Base-by-base conservation (phyloP, 192 early-diverging fungal genomes). In the Rhizophagus clarus region DNA sequence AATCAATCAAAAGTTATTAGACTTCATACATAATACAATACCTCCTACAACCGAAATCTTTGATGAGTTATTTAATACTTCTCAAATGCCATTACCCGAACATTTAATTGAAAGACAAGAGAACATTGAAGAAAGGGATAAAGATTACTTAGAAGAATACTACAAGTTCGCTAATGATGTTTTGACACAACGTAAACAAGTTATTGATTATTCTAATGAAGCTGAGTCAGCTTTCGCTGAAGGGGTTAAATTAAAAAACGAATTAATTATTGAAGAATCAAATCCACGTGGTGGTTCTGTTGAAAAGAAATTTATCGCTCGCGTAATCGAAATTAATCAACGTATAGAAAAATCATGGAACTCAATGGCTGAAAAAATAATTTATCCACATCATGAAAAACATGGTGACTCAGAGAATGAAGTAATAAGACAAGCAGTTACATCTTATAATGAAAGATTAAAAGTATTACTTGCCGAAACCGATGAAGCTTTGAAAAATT, bases 31-130 rank as follows among this genome's bases (percentile, higher is more conserved):
- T 61, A 80, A 78, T 9, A 74, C 74, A 28, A 86, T 84, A 56
- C 78, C 83, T 29, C 72, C 71, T 3, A 83, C 85, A 3, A 67
- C 77, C 24, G 81, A 86, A 61, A 32, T 76, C 17, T 86, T 81
- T 49, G 85, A 87, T 68, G 86, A 87, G 29, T 66, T 87, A 28
- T 81, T 84, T 31, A 84, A 87, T 56, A 34, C 69, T 34, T 80
- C 83, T n/a, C 51, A 37, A 15, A 28, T 77, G 15, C 80, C 83
- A 29, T 34, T 87, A 40, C 86, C 86, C 0, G 69, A 64, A n/a
- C 80, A 82, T 76, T 66, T 87, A 15, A 51, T 84, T 10, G 74
- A 61, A 12, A 76, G 81, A 31, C 86, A 87, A 51, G 80, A 80
- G 22, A 80, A 71, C 1, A 61, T 85, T 32, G 86, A 87, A 75